phyloP scores from a whole-genome alignment of 2,329 filamentous ascomycete species.

The Clonostachys solani region DNA sequence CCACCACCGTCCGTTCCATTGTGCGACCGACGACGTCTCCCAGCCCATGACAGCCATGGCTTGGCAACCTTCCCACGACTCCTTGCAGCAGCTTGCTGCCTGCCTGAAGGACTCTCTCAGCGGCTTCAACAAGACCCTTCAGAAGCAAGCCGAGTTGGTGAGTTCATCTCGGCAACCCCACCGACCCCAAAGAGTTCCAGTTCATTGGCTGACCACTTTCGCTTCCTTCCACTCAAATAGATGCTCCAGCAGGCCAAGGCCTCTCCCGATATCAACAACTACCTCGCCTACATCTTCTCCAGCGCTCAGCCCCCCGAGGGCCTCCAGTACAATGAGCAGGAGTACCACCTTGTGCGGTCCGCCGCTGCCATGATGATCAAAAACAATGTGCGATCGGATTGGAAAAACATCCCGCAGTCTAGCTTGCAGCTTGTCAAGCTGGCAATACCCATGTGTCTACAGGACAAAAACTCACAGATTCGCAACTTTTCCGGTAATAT shows the following conservation, averaged over 20 bases:
- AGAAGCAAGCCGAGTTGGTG: slow-evolving; percentile 87
- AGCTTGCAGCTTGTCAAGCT: slow-evolving; percentile 77
- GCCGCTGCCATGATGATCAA: slow-evolving; percentile 93
- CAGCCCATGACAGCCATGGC: slow-evolving; percentile 55
- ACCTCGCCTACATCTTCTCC: slow-evolving; percentile 87
- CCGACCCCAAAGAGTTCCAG: slow-evolving; percentile 2
- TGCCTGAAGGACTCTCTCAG: slow-evolving; percentile 92
- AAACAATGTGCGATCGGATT: slow-evolving; percentile 78
- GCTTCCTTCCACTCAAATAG: slow-evolving; percentile 37
- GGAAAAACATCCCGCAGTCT: slow-evolving; percentile 69
- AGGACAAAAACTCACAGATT: slow-evolving; percentile 78
- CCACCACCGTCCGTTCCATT: slow-evolving; percentile 4
- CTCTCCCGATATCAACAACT: slow-evolving; percentile 95
- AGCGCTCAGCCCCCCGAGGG: slow-evolving; percentile 58
- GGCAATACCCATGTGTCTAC: slow-evolving; percentile 72
- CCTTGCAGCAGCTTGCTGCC: slow-evolving; percentile 81
- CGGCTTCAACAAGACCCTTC: slow-evolving; percentile 71
- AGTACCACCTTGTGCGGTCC: slow-evolving; percentile 75
- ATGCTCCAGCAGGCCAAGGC: slow-evolving; percentile 88
- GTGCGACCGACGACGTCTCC: slow-evolving; percentile 9
- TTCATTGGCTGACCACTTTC: slow-evolving; percentile 11
- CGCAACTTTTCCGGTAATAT: slow-evolving; percentile 88
- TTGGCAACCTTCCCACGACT: slow-evolving; percentile 89
- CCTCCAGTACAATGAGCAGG: slow-evolving; percentile 51
- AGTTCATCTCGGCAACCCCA: slow-evolving; percentile 23